Percentiles rank a stretch among this genome's conserved stretches.
These are phyloP conservation scores for Cardiospermum halicacabum DNA, from an alignment of 345 rosid species.

Conservation along the genomic window DNA sequence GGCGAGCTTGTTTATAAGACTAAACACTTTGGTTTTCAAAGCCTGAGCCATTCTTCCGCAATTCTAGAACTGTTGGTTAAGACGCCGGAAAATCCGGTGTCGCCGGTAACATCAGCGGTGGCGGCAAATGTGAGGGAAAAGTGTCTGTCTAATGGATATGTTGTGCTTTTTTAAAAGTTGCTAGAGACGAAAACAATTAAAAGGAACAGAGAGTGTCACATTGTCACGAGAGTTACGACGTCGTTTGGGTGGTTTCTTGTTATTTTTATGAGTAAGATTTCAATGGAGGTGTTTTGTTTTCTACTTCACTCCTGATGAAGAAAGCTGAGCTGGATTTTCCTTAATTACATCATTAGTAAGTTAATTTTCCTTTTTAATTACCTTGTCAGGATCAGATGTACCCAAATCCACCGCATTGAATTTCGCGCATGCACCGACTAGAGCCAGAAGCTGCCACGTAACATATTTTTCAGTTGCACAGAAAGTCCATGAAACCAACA, in stretches of 20 bases:
- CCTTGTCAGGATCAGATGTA: neutral
- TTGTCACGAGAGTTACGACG: neutral
- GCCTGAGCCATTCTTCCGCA: constrained; percentile 40
- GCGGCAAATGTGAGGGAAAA: constrained; percentile 6
- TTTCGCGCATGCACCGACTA: constrained; percentile 6
- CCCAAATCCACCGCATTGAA: neutral
- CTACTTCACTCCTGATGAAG: constrained; percentile 12
- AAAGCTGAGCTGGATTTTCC: neutral
- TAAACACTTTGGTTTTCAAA: constrained; percentile 47
- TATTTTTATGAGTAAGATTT: neutral
- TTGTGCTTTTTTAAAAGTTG: constrained; percentile 1
- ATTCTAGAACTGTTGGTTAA: constrained; percentile 19
- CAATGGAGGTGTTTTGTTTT: constrained; percentile 1
- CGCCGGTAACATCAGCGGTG: constrained; percentile 24
- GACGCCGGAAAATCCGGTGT: constrained; percentile 23
- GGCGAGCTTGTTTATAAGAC: constrained; percentile 62
- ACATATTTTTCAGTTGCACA: neutral
- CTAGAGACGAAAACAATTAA: neutral
- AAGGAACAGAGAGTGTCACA: neutral
- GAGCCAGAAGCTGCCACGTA: neutral
- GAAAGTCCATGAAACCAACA: neutral
- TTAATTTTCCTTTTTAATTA: neutral
- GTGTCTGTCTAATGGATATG: neutral
- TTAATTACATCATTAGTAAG: neutral
- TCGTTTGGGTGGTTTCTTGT: neutral